phyloP scores from a whole-genome alignment of 2,329 filamentous ascomycete genomes.

The Aspergillus calidoustus region DNA sequence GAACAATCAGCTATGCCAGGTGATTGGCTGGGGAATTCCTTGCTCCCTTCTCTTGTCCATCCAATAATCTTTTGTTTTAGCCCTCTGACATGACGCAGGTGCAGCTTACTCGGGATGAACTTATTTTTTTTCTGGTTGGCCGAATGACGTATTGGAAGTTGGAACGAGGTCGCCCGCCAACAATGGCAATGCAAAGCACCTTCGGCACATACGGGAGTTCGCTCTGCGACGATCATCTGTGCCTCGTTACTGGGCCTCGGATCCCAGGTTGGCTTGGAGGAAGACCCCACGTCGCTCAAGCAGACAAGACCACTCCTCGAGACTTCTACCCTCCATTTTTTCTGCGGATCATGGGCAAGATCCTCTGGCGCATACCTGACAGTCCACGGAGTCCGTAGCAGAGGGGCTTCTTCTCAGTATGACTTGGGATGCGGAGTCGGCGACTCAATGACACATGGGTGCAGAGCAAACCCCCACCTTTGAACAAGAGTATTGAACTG shows the following conservation, averaged over 20 bases:
- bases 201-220: not conserved
- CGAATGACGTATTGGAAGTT: conserved; percentile 1
- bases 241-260: not conserved
- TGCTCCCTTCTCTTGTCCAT: not conserved
- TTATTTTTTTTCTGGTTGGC: not conserved
- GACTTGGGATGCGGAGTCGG: not conserved
- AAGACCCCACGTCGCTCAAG: not conserved
- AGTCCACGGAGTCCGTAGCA: not conserved
- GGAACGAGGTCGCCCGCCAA: conserved; percentile 2
- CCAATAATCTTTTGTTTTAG: not conserved
- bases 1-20: not conserved
- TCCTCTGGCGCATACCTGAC: not conserved
- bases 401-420: not conserved
- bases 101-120: not conserved
- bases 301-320: not conserved
- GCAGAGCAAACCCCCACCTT: not conserved
- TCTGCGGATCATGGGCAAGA: not conserved
- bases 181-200: conserved; percentile 8
- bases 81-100: conserved; percentile 1
- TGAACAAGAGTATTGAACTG: not conserved
- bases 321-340: not conserved
- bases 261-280: not conserved
- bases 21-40: conserved; percentile 2
- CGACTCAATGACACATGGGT: not conserved
- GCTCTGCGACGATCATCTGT: not conserved